A percentile compares a stretch with the other conserved stretches of the same genome.
Evolutionary conservation across 495 filamentous ascomycete genomes (phyloP).

Genomic region (Daldinia grandis): DNA sequence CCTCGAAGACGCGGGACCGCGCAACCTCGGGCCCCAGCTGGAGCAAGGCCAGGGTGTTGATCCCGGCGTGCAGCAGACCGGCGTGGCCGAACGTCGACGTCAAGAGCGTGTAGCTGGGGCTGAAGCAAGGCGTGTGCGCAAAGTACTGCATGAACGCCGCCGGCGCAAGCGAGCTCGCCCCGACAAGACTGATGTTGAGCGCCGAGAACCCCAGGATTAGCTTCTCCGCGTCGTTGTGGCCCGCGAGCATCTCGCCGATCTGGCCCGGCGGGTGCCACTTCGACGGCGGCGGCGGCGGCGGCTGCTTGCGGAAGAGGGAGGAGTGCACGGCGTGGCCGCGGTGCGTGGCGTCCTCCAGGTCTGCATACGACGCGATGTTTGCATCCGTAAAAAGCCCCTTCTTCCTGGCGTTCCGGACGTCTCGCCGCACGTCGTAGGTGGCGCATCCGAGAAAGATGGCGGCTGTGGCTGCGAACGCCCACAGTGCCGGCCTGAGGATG

Average conservation of each 20-base stretch:
- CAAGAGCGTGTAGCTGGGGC: constrained; percentile 41
- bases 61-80: constrained; percentile 27
- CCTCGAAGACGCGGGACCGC: constrained; percentile 23
- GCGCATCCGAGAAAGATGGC: constrained; percentile 45
- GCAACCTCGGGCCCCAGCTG: constrained; percentile 29
- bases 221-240: constrained; percentile 17
- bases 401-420: constrained; percentile 25
- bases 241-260: constrained; percentile 8
- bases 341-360: constrained; percentile 21
- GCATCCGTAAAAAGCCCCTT: neutral
- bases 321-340: neutral
- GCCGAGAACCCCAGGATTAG: constrained; percentile 17
- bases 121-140: constrained; percentile 21
- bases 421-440: constrained; percentile 41
- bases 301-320: neutral
- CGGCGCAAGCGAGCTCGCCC: constrained; percentile 13
- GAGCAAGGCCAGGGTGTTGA: constrained; percentile 37
- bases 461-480: constrained; percentile 36
- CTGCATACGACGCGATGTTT: constrained; percentile 23
- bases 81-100: constrained; percentile 43
- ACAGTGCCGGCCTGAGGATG: constrained; percentile 39
- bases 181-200: constrained; percentile 22
- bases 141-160: constrained; percentile 14
- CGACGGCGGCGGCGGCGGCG: neutral
- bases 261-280: constrained; percentile 1